phyloP scores from a whole-genome alignment of 176 grass and related monocot species.

The Carex scoparia region DNA sequence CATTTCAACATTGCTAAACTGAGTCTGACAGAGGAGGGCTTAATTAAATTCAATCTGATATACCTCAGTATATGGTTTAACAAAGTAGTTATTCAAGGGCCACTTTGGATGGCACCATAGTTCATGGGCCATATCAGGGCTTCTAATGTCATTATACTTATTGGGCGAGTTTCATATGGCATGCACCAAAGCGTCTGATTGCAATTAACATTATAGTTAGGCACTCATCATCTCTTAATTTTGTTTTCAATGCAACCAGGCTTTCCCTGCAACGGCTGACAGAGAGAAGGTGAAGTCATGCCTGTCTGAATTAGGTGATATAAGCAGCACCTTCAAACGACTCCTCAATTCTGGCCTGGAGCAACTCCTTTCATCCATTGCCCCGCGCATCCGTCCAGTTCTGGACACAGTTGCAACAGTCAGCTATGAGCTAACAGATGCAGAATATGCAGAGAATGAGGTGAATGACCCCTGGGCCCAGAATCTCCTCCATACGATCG shows the following conservation, averaged over 20 bases:
- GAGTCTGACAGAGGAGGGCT: background rate
- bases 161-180: background rate
- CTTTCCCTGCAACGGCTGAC: conserved; percentile 65
- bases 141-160: background rate
- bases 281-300: conserved; percentile 94
- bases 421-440: conserved; percentile 79
- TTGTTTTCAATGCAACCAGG: conserved; percentile 33
- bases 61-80: background rate
- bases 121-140: background rate
- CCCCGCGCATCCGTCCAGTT: conserved; percentile 61
- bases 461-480: conserved; percentile 90
- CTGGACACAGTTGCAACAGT: conserved; percentile 78
- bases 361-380: conserved; percentile 64
- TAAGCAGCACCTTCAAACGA: conserved; percentile 68
- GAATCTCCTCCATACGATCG: conserved; percentile 76
- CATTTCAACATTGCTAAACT: background rate
- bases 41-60: background rate
- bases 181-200: background rate
- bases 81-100: background rate
- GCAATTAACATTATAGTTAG: background rate
- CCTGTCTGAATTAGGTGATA: conserved; percentile 76
- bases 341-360: conserved; percentile 76
- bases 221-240: background rate
- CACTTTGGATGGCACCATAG: background rate
- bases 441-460: conserved; percentile 85